Evolutionary conservation across 148 eudicot genomes (phyloP).

Genomic region (Polygonum aviculare): DNA sequence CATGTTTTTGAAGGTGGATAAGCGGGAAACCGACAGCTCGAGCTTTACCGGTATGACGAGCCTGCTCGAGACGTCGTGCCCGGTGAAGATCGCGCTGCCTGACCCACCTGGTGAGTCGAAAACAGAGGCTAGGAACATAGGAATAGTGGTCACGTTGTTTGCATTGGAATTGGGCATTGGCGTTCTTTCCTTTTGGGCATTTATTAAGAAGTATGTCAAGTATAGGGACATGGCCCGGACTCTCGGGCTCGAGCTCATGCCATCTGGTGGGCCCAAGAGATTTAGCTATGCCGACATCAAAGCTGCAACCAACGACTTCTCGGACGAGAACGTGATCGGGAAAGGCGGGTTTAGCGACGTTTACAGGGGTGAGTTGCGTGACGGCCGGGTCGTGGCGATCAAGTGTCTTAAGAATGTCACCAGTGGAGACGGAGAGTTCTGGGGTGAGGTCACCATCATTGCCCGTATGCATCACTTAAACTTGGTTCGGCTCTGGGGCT

Average conservation of each 20-base stretch:
- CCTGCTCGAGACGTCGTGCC: slow-evolving; percentile 54
- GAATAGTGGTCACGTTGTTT: slow-evolving; percentile 40
- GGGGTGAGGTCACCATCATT: slow-evolving; percentile 87
- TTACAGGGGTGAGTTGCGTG: slow-evolving; percentile 55
- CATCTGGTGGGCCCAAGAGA: slow-evolving; percentile 65
- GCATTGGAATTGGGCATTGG: slow-evolving; percentile 60
- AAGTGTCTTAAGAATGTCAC: slow-evolving; percentile 53
- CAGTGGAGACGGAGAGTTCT: slow-evolving; percentile 69
- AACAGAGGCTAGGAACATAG: slow-evolving; percentile 46
- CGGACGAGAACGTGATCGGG: slow-evolving; percentile 41
- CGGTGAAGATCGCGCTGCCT: slow-evolving; percentile 45
- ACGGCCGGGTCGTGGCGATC: slow-evolving; percentile 64
- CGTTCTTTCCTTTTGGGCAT: slow-evolving; percentile 57
- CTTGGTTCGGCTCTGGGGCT: slow-evolving; percentile 81
- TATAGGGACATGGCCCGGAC: slow-evolving; percentile 87
- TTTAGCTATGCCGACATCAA: slow-evolving; percentile 51
- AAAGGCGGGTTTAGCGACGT: slow-evolving; percentile 77
- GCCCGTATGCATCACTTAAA: slow-evolving; percentile 94
- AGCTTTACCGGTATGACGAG: slow-evolving; percentile 61
- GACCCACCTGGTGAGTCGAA: slow-evolving; percentile 41
- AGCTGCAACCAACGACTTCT: slow-evolving; percentile 54
- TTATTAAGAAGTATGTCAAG: slow-evolving; percentile 68
- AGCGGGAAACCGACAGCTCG: slow-evolving; percentile 24
- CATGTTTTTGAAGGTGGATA: slow-evolving; percentile 51
- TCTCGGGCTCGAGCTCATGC: slow-evolving; percentile 65